Evolutionary conservation across 1,284 basidiomycete genomes (phyloP).

Genomic region (Cutaneotrichosporon sp.): DNA sequence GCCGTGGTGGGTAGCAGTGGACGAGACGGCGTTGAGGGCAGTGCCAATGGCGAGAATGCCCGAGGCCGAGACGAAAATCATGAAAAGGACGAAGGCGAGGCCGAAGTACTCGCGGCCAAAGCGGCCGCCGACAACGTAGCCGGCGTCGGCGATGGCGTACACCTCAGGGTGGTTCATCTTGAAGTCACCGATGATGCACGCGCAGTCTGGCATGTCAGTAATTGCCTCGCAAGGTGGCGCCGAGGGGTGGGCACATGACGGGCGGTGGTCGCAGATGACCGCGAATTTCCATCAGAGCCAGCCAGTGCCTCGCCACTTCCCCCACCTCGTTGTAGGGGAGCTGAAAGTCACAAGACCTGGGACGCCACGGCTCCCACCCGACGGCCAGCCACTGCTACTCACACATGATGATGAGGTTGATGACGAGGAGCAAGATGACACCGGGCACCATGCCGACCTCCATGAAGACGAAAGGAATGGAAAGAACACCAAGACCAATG

Average conservation of each 20-base stretch:
- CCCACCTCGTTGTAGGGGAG: neutral
- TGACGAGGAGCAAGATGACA: constrained; percentile 36
- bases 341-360: too few species aligned
- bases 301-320: neutral
- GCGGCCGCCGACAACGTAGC: constrained; percentile 23
- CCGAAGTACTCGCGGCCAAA: constrained; percentile 21
- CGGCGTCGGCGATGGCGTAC: constrained; percentile 38
- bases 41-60: constrained; percentile 46
- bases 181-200: constrained; percentile 44
- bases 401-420: constrained; percentile 39
- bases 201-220: constrained; percentile 18
- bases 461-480: constrained; percentile 40
- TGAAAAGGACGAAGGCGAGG: constrained; percentile 28
- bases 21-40: constrained; percentile 51
- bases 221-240: neutral
- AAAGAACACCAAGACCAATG: constrained; percentile 44
- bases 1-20: constrained; percentile 31
- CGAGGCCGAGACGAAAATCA: constrained; percentile 30
- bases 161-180: constrained; percentile 43
- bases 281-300: neutral
- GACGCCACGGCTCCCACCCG: too few species aligned
- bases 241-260: neutral
- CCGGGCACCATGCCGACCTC: constrained; percentile 42
- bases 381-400: constrained; percentile 14
- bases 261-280: neutral